Conservation (phyloP, 2,329 filamentous ascomycete genomes). For the Exophiala alcalophila region DNA sequence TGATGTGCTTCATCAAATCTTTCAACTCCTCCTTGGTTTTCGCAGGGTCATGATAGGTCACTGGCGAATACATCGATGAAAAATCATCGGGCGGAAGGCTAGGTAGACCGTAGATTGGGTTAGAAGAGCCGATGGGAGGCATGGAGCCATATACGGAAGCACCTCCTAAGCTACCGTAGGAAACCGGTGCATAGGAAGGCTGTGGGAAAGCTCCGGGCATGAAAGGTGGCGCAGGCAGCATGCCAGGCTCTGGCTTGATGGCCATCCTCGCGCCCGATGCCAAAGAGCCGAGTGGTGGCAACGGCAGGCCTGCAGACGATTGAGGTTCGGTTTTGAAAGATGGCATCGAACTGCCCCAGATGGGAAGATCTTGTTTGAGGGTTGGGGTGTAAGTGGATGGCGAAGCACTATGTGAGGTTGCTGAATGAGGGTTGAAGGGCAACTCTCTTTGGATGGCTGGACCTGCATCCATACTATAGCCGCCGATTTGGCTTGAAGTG, state of each 20-base stretch:
- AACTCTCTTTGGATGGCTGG: not conserved
- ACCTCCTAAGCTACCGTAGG: conserved; percentile 20
- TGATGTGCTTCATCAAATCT: conserved; percentile 67
- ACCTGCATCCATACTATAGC: no score
- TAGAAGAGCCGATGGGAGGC: not conserved
- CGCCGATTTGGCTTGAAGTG: conserved; percentile 2
- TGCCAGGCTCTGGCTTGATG: conserved; percentile 8
- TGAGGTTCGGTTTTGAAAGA: conserved; percentile 1
- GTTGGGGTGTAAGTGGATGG: not conserved
- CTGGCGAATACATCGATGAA: not conserved
- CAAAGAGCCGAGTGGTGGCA: not conserved
- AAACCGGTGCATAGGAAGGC: conserved; percentile 8
- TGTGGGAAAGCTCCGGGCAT: conserved; percentile 27
- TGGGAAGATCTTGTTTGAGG: not conserved
- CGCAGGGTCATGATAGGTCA: conserved; percentile 41
- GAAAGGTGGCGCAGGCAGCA: not conserved
- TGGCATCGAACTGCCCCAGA: not conserved
- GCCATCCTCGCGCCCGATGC: not conserved
- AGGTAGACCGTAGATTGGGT: not conserved
- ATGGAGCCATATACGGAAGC: conserved; percentile 20
- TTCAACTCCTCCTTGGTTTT: conserved; percentile 66
- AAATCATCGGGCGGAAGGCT: not conserved
- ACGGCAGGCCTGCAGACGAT: not conserved
- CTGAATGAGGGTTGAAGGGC: not conserved
- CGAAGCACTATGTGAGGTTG: not conserved